Conservation (phyloP, 441 rosid genomes). For the Jatropha podagrica region DNA sequence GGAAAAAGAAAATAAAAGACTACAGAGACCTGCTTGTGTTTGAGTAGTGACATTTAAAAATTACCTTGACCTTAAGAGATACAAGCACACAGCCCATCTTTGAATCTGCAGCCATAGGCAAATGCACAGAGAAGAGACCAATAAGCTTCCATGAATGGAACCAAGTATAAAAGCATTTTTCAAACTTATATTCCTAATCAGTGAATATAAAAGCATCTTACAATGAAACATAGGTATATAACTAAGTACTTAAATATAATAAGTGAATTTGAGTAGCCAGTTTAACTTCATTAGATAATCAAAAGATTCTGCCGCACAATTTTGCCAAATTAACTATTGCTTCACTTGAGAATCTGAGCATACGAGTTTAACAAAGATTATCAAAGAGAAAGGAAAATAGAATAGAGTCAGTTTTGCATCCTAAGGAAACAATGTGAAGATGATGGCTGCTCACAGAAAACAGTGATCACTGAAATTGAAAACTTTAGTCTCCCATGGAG, state of each 20-base stretch:
- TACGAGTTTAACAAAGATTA: too few species aligned
- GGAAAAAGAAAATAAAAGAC: background rate
- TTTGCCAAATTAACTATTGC: too few species aligned
- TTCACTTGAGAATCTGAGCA: too few species aligned
- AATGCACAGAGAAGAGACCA: background rate
- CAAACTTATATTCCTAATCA: background rate
- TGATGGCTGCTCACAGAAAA: too few species aligned
- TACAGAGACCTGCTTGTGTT: background rate
- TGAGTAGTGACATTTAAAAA: background rate
- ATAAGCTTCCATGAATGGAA: constrained; percentile 3
- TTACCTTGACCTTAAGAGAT: background rate
- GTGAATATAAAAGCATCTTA: background rate
- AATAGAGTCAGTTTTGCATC: too few species aligned
- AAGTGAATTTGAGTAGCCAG: too few species aligned
- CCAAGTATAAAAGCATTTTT: background rate
- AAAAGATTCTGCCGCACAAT: too few species aligned
- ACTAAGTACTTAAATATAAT: too few species aligned
- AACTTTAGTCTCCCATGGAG: background rate
- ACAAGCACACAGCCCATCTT: background rate
- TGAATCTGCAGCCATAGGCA: constrained; percentile 1
- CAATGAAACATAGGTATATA: too few species aligned
- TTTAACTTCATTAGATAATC: too few species aligned
- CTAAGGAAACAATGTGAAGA: too few species aligned
- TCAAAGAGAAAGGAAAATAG: too few species aligned
- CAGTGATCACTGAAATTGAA: background rate